A percentile compares a stretch with the other conserved stretches of the same genome.
phyloP scores from a whole-genome alignment of 257 asterid species.

The Fraxinus anomala region DNA sequence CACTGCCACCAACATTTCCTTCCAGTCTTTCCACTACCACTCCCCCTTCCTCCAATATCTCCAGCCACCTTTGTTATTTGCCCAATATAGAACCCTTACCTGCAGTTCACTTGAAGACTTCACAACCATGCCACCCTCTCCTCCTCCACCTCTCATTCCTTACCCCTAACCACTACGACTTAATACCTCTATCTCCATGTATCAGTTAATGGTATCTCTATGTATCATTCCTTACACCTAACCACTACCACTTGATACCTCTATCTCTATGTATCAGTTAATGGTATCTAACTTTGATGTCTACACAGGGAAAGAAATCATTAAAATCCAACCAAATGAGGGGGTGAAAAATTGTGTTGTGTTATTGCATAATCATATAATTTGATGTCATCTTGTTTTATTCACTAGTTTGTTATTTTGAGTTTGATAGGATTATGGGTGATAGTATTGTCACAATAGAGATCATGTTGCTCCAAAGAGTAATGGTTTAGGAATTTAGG shows the following conservation, averaged over 20 bases:
- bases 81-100: background rate
- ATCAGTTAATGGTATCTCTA: background rate
- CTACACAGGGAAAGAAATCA: background rate
- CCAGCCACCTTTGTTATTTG: background rate
- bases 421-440: background rate
- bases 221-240: background rate
- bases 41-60: background rate
- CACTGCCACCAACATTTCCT: background rate
- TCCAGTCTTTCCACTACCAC: background rate
- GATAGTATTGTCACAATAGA: background rate
- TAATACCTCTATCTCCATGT: background rate
- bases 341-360: background rate
- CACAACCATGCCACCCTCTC: background rate
- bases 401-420: background rate
- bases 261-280: too few species aligned
- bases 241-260: background rate
- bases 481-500: background rate
- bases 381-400: background rate
- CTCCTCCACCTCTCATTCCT: background rate
- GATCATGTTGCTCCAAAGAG: background rate
- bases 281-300: background rate
- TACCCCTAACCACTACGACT: background rate
- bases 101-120: background rate
- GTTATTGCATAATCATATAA: background rate
- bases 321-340: background rate